Evolutionary conservation across 1,284 basidiomycete genomes (phyloP).

Genomic region (Ganoderma lingzhi): DNA sequence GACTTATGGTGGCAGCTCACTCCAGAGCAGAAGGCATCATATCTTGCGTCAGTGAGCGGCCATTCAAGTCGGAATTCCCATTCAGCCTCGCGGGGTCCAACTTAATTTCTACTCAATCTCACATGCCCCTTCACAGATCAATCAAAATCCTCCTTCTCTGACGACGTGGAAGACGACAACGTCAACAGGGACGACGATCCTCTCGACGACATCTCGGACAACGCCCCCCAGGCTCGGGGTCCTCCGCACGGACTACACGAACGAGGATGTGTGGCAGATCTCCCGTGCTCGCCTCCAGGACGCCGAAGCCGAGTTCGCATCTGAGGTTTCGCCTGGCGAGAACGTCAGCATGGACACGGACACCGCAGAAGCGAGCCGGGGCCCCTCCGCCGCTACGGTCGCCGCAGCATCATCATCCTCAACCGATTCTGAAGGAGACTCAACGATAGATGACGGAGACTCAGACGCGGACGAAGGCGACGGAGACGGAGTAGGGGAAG

Average conservation of each 20-base stretch:
- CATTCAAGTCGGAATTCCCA: not conserved
- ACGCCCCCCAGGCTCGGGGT: slow-evolving; percentile 56
- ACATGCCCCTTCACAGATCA: slow-evolving; percentile 21
- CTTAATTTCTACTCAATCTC: not conserved
- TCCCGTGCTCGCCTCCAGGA: slow-evolving; percentile 60
- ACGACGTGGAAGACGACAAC: slow-evolving; percentile 30
- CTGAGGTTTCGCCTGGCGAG: slow-evolving; percentile 35
- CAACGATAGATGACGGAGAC: slow-evolving; percentile 38
- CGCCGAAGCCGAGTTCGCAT: slow-evolving; percentile 57
- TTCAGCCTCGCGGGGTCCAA: not conserved
- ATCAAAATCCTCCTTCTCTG: slow-evolving; percentile 27
- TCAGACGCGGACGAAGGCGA: slow-evolving; percentile 39
- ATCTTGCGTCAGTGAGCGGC: slow-evolving; percentile 29
- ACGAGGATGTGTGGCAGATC: slow-evolving; percentile 68
- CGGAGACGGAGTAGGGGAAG: slow-evolving; percentile 40
- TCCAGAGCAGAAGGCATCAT: slow-evolving; percentile 36
- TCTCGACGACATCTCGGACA: slow-evolving; percentile 44
- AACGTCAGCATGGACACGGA: slow-evolving; percentile 25
- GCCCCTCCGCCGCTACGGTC: slow-evolving; percentile 25
- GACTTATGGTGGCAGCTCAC: slow-evolving; percentile 45
- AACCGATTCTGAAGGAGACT: slow-evolving; percentile 28
- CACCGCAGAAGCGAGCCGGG: slow-evolving; percentile 15
- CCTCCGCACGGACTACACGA: slow-evolving; percentile 71
- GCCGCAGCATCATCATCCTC: slow-evolving; percentile 29
- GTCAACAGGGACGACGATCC: slow-evolving; percentile 57